A percentile compares a stretch with the other conserved stretches of the same genome.
Conservation (phyloP, 305 asterid species). For the Fraxinus sp. region DNA sequence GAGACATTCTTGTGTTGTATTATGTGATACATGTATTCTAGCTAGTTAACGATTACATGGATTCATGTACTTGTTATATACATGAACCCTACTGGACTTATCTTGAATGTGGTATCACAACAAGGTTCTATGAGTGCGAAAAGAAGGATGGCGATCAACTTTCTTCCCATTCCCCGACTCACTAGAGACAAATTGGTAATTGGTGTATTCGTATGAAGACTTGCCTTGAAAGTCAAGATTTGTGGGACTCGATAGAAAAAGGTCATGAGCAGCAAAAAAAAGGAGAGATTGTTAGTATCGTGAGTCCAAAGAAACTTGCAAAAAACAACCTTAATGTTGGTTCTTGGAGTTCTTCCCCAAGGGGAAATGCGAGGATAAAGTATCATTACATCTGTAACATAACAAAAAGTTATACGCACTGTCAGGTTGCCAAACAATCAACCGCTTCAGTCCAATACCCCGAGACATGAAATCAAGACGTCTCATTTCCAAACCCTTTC, state of each 20-base stretch:
- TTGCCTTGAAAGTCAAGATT: not conserved
- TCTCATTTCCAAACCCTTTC: not conserved
- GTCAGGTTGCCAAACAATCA: not conserved
- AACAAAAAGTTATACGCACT: no score
- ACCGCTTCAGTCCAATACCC: not conserved
- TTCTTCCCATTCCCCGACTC: not conserved
- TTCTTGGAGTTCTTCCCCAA: not conserved
- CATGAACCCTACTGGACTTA: no score
- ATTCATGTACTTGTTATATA: not conserved
- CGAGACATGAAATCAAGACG: not conserved
- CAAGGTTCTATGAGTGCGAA: not conserved
- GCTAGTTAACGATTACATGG: not conserved
- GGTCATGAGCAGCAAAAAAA: not conserved
- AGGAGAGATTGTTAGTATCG: not conserved
- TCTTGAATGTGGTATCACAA: not conserved
- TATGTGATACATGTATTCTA: not conserved
- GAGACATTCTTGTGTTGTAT: not conserved
- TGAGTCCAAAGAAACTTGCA: not conserved
- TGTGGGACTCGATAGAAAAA: not conserved
- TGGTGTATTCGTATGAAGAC: not conserved
- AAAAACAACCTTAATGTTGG: not conserved
- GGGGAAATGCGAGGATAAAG: not conserved
- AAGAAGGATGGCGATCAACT: not conserved
- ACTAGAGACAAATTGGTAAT: not conserved
- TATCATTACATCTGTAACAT: not conserved